Base-by-base conservation (phyloP, 2,329 filamentous ascomycete species). In the Onygena corvina region DNA sequence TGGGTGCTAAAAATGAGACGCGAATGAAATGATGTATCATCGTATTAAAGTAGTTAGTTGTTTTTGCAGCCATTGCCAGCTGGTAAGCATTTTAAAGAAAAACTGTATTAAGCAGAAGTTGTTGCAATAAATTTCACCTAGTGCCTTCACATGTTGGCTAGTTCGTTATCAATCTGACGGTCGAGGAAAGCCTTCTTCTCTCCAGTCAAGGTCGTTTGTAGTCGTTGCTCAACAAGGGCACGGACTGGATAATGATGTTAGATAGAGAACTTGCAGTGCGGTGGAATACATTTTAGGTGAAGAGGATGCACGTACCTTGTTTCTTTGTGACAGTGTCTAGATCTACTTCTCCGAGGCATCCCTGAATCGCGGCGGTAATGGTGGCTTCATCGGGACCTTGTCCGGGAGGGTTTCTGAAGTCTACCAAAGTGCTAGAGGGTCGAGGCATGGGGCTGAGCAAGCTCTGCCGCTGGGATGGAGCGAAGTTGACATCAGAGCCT, bases 311-410 rank as follows among this genome's bases (percentile, higher is more conserved):
- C 65, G 71, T 71, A 64, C 80, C 70, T 70, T 96, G 90, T 72
- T 98, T 98, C 80, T 96, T 98, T 4, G 92, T 98, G 44, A 96
- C 86, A n/a, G 78, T 90, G 64, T 98, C 92, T 35, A 98, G 74
- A 65, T 98, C 90, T 0, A 95, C 88, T 60, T 95, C 90, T 12
- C 75, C 70, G 54, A 98, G 73, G 58, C 92, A 92, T 46, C 76
- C 73, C 60, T 87, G 84, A 54, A 96, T 90, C 1, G 86, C 84
- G 53, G 93, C 85, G 14, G 86, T 76, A 56, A 98, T 95, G 53
- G 80, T 76, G 40, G 72, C 73, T 59, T 96, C 89, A 56, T 84
- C 86, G 0, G 87, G 85, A 0, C 86, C 87, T 20, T 71, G 72
- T 53, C 64, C 58, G 3, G 61, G 64, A 14, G 60, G 68, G 40